These are phyloP conservation scores for Cryptococcus sp. DNA, from an alignment of 1,284 basidiomycete genomes.

Conservation along the genomic window DNA sequence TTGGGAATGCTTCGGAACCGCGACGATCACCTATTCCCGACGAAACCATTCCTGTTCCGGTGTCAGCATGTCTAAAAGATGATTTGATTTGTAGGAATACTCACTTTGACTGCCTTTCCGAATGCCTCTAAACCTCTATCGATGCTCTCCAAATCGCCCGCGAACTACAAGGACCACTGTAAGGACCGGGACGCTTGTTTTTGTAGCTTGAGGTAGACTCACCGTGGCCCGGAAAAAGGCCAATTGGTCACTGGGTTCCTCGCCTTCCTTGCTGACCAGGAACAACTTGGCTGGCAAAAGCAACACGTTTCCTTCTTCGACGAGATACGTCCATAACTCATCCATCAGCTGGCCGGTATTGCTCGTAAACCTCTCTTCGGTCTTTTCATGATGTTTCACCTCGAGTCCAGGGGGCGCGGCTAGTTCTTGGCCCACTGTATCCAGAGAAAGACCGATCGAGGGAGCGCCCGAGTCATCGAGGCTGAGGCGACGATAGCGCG, in stretches of 20 bases:
- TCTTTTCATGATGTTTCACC: not conserved
- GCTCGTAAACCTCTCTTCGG: conserved; percentile 9
- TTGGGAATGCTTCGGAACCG: no score
- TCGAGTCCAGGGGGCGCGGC: conserved; percentile 7
- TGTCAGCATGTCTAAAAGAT: no score
- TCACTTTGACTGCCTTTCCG: conserved; percentile 42
- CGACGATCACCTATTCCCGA: no score
- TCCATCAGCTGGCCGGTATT: conserved; percentile 53
- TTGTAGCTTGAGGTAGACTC: not conserved
- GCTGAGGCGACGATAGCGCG: conserved; percentile 3
- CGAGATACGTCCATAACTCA: conserved; percentile 54
- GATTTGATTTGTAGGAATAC: no score
- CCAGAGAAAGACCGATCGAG: conserved; percentile 6
- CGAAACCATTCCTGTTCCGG: no score
- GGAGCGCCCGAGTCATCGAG: not conserved
- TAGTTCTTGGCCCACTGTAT: conserved; percentile 10
- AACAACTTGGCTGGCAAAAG: conserved; percentile 55
- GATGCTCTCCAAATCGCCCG: conserved; percentile 55
- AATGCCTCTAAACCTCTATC: conserved; percentile 51
- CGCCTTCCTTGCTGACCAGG: conserved; percentile 48
- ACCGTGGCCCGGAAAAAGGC: conserved; percentile 55
- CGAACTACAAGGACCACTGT: conserved; percentile 39
- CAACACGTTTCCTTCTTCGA: conserved; percentile 50
- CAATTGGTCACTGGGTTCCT: conserved; percentile 40
- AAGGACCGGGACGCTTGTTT: not conserved